Base-by-base conservation (phyloP, 495 filamentous ascomycete genomes). In the Lophiotrema nucula region DNA sequence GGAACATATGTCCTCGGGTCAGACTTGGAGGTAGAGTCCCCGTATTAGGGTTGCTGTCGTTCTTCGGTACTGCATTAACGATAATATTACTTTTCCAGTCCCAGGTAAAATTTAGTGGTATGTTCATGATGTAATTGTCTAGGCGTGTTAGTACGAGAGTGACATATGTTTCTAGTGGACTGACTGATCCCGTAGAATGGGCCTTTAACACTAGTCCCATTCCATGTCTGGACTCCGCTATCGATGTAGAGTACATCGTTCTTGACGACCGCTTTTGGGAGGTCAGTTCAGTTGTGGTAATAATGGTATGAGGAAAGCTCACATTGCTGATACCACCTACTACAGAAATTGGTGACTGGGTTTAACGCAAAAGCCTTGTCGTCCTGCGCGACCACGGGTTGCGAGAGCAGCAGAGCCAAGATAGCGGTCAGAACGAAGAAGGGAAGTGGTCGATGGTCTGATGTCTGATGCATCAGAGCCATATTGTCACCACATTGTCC, bases 41-140 rank as follows among this genome's bases (percentile, higher is more conserved):
- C 2, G 60, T 58, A 0, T 2, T 26, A 4, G 60, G 60, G 48
- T 55, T 64, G 6, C 42, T 26, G 18, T 52, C 43, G 39, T 72
- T 77, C 22, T 66, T 60, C 3, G 72, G 4, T 16, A 59, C 53
- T 1, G 8, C 66, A 25, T 72, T 67, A 1, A 72, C 72, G 23
- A 74, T 69, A 24, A 77, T 70, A 49, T 74, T 76, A 12, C 39
- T 66, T 38, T 76, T 71, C 74, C 73, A 77, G 50, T 77, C 66
- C 74, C 73, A 77, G 6, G 74, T 73, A 1, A 47, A 47, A 28
- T 47, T 68, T 59, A 77, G 52, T 26, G 75, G 67, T 15, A 77
- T 60, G 8, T 47, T 47, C 18, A 78, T 65, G 3, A 78, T 33
- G 44, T 70, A 69, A 1, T 67, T 67, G 54, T 77, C 76, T 77